Conservation (phyloP, 1,284 basidiomycete species). For the Phaffia rhodozyma region DNA sequence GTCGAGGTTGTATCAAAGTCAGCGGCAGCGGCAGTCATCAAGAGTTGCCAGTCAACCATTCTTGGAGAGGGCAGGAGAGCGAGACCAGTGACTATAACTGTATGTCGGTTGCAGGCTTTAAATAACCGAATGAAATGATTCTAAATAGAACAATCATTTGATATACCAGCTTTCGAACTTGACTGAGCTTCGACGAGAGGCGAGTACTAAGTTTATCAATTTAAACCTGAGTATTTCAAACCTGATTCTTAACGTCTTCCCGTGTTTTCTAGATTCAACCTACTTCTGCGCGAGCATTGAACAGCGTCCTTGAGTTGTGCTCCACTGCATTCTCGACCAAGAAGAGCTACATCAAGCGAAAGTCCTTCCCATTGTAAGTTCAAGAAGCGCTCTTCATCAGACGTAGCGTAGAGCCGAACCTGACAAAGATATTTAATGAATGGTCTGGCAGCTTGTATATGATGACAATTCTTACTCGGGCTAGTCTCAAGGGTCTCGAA, state of each 20-base stretch:
- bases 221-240: constrained; percentile 19
- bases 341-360: constrained; percentile 16
- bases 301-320: constrained; percentile 30
- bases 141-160: too few relatives aligned
- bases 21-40: constrained; percentile 28
- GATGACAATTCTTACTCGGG: constrained; percentile 12
- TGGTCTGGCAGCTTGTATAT: constrained; percentile 11
- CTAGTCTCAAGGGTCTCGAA: constrained; percentile 12
- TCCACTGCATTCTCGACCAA: constrained; percentile 26
- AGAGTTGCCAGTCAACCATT: constrained; percentile 30
- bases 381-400: too few relatives aligned
- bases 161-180: background rate
- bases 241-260: background rate
- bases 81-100: constrained; percentile 33
- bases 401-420: too few relatives aligned
- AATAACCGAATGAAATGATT: background rate
- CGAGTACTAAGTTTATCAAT: background rate
- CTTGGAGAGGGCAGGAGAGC: constrained; percentile 31
- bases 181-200: background rate
- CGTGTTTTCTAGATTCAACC: constrained; percentile 29
- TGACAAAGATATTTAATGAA: too few relatives aligned
- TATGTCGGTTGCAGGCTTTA: background rate
- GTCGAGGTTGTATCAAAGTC: constrained; percentile 30
- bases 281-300: constrained; percentile 25
- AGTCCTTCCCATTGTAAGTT: constrained; percentile 16